Conservation (phyloP, 345 rosid genomes). For the Aethionema arabicum region DNA sequence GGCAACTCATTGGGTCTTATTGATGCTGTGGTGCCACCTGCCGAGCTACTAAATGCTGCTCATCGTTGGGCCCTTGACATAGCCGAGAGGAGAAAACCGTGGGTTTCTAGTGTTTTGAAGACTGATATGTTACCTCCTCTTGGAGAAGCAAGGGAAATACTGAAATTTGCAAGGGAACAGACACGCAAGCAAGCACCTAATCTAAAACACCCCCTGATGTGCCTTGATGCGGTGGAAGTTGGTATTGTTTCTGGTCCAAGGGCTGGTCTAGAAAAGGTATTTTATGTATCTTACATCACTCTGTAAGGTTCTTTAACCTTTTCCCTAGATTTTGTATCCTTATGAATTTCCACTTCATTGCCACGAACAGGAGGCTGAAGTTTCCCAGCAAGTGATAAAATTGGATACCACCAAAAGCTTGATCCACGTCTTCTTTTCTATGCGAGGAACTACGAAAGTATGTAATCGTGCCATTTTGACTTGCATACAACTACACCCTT, state of each 20-base stretch:
- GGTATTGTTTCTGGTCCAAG: constrained; percentile 84
- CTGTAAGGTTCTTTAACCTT: constrained; percentile 11
- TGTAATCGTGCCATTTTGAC: constrained; percentile 20
- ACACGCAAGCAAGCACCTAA: constrained; percentile 76
- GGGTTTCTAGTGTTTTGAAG: constrained; percentile 76
- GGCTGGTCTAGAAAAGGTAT: constrained; percentile 84
- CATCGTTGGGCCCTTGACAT: constrained; percentile 88
- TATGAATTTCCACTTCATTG: constrained; percentile 17
- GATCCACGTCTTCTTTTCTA: constrained; percentile 86
- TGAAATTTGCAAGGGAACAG: constrained; percentile 78
- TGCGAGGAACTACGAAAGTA: constrained; percentile 89
- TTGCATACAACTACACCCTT: constrained; percentile 4
- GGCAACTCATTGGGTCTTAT: constrained; percentile 75
- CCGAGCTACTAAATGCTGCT: constrained; percentile 63
- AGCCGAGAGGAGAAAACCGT: constrained; percentile 64
- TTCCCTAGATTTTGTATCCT: background rate
- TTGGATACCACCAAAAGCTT: constrained; percentile 81
- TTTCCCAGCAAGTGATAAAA: constrained; percentile 51
- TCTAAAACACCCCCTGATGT: constrained; percentile 77
- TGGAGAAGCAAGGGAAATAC: constrained; percentile 86
- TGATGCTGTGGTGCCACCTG: constrained; percentile 72
- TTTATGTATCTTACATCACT: constrained; percentile 6
- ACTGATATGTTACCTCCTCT: constrained; percentile 83
- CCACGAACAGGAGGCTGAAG: constrained; percentile 69
- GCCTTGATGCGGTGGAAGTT: constrained; percentile 78